Conservation (phyloP, 345 rosid species). For the Stellera chamaejasme region DNA sequence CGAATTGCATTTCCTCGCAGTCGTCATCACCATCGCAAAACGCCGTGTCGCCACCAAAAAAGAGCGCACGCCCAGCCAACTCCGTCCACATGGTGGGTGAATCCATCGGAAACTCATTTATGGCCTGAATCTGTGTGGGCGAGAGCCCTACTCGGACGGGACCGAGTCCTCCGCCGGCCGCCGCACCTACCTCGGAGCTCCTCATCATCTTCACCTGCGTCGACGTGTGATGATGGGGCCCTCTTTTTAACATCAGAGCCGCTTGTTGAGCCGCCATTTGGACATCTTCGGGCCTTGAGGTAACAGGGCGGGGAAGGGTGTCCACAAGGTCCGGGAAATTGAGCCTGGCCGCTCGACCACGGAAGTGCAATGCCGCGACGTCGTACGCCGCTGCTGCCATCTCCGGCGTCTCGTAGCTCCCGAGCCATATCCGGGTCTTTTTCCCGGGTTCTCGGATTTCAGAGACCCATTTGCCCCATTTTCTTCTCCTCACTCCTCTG, state of each 20-base stretch:
- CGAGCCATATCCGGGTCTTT: slow-evolving; percentile 81
- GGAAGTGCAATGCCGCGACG: slow-evolving; percentile 69
- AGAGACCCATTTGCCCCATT: slow-evolving; percentile 99
- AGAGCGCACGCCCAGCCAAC: slow-evolving; percentile 16
- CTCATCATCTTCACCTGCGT: slow-evolving; percentile 6
- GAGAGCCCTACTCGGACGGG: slow-evolving; percentile 51
- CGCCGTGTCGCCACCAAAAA: slow-evolving; percentile 13
- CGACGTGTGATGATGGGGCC: slow-evolving; percentile 8
- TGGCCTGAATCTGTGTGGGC: slow-evolving; percentile 72
- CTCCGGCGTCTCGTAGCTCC: slow-evolving; percentile 79
- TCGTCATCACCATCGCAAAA: slow-evolving; percentile 1
- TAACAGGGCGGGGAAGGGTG: slow-evolving; percentile 52
- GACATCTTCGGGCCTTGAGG: slow-evolving; percentile 51
- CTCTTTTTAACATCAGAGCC: slow-evolving; percentile 26
- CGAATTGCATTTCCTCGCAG: slow-evolving; percentile 12
- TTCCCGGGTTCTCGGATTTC: slow-evolving; percentile 92
- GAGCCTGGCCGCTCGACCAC: slow-evolving; percentile 68
- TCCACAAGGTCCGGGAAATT: slow-evolving; percentile 66
- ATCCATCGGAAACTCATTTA: slow-evolving; percentile 68
- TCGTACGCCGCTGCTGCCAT: slow-evolving; percentile 98
- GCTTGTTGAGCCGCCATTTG: slow-evolving; percentile 77
- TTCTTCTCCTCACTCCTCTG: slow-evolving; percentile 78
- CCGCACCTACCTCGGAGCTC: background rate
- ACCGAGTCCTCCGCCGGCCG: slow-evolving; percentile 13
- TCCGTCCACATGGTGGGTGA: slow-evolving; percentile 74